Conservation (phyloP, 2,329 filamentous ascomycete genomes). For the Fusarium secorum region DNA sequence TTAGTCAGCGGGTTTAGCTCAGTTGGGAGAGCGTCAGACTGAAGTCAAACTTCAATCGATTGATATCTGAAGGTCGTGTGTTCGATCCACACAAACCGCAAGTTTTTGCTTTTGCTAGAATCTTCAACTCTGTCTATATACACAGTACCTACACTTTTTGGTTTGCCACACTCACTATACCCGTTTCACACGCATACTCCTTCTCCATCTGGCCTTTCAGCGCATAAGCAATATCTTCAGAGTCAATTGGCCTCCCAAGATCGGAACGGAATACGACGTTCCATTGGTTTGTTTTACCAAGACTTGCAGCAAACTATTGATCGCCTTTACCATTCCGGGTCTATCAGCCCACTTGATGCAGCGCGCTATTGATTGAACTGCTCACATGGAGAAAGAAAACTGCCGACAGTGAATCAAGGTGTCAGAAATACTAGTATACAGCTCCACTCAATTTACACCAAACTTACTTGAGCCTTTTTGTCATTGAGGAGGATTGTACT, state of each 20-base stretch:
- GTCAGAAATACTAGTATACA: fast-evolving
- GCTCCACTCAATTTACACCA: fast-evolving
- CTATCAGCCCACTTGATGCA: background rate
- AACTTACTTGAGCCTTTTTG: fast-evolving
- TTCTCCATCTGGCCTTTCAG: background rate
- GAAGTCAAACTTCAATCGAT: background rate
- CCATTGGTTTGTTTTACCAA: background rate
- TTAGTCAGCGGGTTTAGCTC: conserved; percentile 22
- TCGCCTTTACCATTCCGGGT: background rate
- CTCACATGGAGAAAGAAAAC: background rate
- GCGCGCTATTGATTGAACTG: background rate
- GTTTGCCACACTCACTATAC: background rate
- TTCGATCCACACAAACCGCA: conserved; percentile 10
- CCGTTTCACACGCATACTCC: fast-evolving
- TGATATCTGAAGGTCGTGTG: background rate
- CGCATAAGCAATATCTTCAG: background rate
- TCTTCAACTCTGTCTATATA: background rate
- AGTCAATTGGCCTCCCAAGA: background rate
- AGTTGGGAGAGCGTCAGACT: conserved; percentile 16
- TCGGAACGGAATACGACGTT: background rate
- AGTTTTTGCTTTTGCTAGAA: fast-evolving
- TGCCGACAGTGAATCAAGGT: fast-evolving
- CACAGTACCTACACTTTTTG: fast-evolving
- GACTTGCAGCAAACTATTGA: background rate
- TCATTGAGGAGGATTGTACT: fast-evolving